Evolutionary conservation across 352 stramenopile species (phyloP).

Genomic region (Aphanomyces astaci): DNA sequence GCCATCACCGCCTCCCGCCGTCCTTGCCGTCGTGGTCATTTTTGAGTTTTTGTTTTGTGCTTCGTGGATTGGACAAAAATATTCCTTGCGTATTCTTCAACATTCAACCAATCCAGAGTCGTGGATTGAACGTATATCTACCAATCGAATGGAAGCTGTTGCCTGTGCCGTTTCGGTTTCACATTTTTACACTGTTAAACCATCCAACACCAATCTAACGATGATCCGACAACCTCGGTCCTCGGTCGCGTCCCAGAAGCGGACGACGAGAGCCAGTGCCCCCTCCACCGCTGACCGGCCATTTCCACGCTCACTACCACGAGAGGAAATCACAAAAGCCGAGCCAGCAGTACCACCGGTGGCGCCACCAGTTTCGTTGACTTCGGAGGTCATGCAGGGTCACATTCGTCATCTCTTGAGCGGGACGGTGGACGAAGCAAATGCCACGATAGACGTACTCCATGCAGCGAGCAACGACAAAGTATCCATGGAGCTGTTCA

Average conservation of each 20-base stretch:
- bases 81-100: too few relatives aligned
- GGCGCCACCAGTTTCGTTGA: not conserved
- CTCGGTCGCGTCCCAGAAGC: not conserved
- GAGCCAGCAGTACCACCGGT: not conserved
- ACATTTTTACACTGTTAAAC: too few relatives aligned
- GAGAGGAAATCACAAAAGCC: not conserved
- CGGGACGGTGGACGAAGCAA: not conserved
- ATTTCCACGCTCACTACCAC: not conserved
- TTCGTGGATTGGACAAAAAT: too few relatives aligned
- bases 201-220: not conserved
- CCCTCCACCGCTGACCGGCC: not conserved
- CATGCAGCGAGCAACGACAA: not conserved
- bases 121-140: too few relatives aligned
- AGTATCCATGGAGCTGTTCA: slow-evolving; percentile 8
- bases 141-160: too few relatives aligned
- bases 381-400: not conserved
- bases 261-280: not conserved
- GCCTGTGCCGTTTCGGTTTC: too few relatives aligned
- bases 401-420: slow-evolving; percentile 7
- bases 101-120: too few relatives aligned
- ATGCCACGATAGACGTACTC: not conserved
- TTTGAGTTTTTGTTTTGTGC: too few relatives aligned
- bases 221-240: not conserved
- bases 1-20: too few relatives aligned
- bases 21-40: too few relatives aligned